A percentile compares a stretch with the other conserved stretches of the same genome.
phyloP scores from a whole-genome alignment of 192 early-diverging fungal species.

The Pecoramyces ruminantium region DNA sequence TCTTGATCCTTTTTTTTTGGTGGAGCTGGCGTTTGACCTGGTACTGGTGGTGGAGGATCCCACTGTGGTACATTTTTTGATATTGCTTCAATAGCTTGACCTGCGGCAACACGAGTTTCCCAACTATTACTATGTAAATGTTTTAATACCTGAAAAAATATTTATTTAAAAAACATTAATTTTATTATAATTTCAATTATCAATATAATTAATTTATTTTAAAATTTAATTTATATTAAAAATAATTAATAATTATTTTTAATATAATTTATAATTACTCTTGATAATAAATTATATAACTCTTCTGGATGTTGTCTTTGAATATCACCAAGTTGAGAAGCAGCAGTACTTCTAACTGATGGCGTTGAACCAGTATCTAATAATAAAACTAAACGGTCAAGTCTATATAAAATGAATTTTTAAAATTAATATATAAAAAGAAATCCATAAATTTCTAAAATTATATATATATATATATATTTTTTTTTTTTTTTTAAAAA shows the following conservation, averaged over 20 bases:
- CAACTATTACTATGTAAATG: conserved; percentile 77
- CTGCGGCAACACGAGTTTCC: conserved; percentile 92
- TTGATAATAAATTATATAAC: conserved; percentile 67
- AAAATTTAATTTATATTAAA: no score
- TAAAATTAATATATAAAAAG: no score
- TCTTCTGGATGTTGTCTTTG: conserved; percentile 88
- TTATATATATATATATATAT: no score
- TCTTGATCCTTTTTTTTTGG: conserved; percentile 2
- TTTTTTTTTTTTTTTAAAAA: not conserved
- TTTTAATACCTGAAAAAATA: conserved; percentile 62
- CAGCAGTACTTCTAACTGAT: conserved; percentile 72
- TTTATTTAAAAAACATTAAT: no score
- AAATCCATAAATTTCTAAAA: no score
- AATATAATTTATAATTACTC: no score
- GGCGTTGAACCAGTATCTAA: conserved; percentile 87
- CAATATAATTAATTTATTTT: no score
- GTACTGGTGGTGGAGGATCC: conserved; percentile 29
- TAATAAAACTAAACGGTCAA: conserved; percentile 83
- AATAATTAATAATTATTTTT: no score
- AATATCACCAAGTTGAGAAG: conserved; percentile 86
- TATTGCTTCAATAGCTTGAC: conserved; percentile 78
- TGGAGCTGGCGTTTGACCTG: conserved; percentile 2
- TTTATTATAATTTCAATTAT: no score
- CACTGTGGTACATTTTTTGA: conserved; percentile 76
- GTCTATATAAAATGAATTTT: conserved; percentile 12